These are phyloP conservation scores for Ceratocystis papillata DNA, from an alignment of 2,329 filamentous ascomycete species.

Conservation along the genomic window DNA sequence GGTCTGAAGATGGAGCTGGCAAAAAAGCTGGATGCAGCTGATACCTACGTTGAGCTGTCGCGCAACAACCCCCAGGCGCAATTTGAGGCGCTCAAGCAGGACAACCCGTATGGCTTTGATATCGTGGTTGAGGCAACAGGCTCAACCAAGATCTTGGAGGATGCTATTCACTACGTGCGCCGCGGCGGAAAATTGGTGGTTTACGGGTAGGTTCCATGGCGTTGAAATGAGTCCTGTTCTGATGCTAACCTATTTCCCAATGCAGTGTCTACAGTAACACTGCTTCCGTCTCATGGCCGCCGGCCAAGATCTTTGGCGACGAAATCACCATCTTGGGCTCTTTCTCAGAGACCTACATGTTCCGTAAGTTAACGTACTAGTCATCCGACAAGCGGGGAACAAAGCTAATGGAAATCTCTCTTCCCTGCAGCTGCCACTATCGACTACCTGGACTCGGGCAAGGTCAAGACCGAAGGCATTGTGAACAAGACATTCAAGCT, in stretches of 20 bases:
- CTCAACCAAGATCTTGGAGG: constrained; percentile 56
- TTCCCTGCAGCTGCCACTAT: constrained; percentile 35
- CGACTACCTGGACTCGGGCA: constrained; percentile 47
- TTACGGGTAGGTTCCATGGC: constrained; percentile 38
- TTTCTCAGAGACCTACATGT: constrained; percentile 65
- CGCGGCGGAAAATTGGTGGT: constrained; percentile 61
- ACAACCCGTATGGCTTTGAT: constrained; percentile 63
- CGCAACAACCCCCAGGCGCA: constrained; percentile 46
- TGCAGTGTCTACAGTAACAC: constrained; percentile 50
- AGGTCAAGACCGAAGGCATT: constrained; percentile 54
- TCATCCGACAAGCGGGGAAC: neutral
- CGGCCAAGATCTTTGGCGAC: constrained; percentile 57
- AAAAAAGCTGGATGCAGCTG: constrained; percentile 44
- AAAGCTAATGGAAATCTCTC: neutral
- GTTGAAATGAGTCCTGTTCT: neutral
- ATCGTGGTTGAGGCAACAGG: constrained; percentile 62
- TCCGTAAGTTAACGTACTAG: constrained; percentile 37
- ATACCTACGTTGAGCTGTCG: constrained; percentile 45
- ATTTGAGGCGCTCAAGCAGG: constrained; percentile 50
- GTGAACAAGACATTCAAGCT: constrained; percentile 63
- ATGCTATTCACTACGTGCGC: constrained; percentile 60
- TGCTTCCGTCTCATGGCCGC: constrained; percentile 55
- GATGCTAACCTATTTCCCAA: neutral
- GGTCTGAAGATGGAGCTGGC: constrained; percentile 63
- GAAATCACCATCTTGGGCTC: constrained; percentile 64